Conservation (phyloP, 2,329 filamentous ascomycete genomes). For the Pseudogymnoascus sp. region DNA sequence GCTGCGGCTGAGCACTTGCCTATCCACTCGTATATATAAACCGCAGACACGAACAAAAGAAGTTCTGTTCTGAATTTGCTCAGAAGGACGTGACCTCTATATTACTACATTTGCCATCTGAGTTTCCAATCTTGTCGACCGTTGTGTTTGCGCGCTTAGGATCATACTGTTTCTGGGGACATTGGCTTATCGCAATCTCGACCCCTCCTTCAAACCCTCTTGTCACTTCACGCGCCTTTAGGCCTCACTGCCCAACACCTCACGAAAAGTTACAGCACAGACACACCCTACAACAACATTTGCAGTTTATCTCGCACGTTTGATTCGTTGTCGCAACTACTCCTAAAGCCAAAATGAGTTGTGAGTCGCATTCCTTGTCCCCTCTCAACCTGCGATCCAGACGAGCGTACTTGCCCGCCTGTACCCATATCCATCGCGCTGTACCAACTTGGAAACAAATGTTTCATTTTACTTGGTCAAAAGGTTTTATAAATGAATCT, state of each 20-base stretch:
- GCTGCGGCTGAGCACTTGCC: conserved; percentile 5
- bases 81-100: background rate
- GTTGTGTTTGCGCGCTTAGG: background rate
- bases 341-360: conserved; percentile 27
- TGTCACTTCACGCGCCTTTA: conserved; percentile 6
- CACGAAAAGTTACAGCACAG: background rate
- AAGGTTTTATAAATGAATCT: background rate
- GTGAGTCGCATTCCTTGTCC: conserved; percentile 17
- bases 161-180: background rate
- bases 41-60: background rate
- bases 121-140: background rate
- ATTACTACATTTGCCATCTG: background rate
- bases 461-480: background rate
- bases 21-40: background rate
- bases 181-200: conserved; percentile 9
- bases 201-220: conserved; percentile 8
- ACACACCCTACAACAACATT: background rate
- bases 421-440: background rate
- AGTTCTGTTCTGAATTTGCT: background rate
- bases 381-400: background rate
- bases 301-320: background rate
- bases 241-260: conserved; percentile 6
- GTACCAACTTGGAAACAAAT: background rate
- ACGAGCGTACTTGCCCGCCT: background rate
- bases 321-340: conserved; percentile 15